These are phyloP conservation scores for Brassica incana DNA, from an alignment of 345 rosid species.

Conservation along the genomic window DNA sequence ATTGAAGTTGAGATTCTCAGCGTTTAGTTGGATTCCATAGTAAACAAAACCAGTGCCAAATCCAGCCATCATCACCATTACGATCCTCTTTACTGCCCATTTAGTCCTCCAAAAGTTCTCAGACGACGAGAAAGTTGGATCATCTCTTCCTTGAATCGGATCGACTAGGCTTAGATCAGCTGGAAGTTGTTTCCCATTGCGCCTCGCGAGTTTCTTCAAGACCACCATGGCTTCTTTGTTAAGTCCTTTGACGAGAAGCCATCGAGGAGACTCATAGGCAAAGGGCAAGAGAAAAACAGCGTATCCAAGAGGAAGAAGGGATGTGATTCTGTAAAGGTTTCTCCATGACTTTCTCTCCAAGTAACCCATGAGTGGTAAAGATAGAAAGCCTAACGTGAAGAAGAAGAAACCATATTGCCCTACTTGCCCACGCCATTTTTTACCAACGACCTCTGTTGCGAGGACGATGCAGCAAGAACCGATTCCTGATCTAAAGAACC, in stretches of 20 bases:
- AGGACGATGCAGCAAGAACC: conserved; percentile 75
- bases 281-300: conserved; percentile 49
- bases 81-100: conserved; percentile 65
- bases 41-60: conserved; percentile 73
- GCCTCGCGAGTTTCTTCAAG: conserved; percentile 46
- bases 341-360: conserved; percentile 66
- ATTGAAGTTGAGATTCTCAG: conserved; percentile 65
- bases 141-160: conserved; percentile 25
- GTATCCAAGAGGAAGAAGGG: conserved; percentile 56
- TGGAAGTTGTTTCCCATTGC: conserved; percentile 56
- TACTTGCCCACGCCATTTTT: conserved; percentile 73
- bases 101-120: conserved; percentile 58
- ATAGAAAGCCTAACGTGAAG: conserved; percentile 64
- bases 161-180: conserved; percentile 41
- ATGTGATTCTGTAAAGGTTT: conserved; percentile 47
- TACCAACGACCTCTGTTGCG: conserved; percentile 63
- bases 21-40: conserved; percentile 71
- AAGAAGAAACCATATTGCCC: conserved; percentile 79
- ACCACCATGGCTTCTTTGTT: conserved; percentile 55
- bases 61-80: conserved; percentile 54
- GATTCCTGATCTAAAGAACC: conserved; percentile 59
- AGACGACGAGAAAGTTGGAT: not conserved
- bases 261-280: conserved; percentile 74
- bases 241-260: conserved; percentile 61
- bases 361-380: conserved; percentile 61